These are phyloP conservation scores for Aspergillus diversus DNA, from an alignment of 495 filamentous ascomycete genomes.

Conservation along the genomic window DNA sequence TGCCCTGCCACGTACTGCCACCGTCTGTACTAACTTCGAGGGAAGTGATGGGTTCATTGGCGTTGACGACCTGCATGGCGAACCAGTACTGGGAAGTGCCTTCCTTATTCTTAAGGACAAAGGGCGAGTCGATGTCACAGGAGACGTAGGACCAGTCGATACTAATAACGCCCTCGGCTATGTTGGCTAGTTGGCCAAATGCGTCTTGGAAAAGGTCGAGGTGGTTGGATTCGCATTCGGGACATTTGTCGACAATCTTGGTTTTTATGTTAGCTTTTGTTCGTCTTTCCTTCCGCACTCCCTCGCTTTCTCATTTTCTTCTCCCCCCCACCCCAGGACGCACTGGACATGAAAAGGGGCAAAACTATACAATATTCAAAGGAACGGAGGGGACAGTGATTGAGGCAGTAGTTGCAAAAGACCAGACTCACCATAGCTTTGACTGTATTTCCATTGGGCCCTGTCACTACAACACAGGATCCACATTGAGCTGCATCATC, in stretches of 20 bases:
- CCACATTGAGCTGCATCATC: constrained; percentile 56
- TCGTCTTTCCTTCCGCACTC: not conserved
- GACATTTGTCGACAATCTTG: constrained; percentile 65
- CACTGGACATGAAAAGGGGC: not conserved
- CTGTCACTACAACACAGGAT: constrained; percentile 58
- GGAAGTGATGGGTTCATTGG: constrained; percentile 52
- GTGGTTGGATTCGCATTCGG: constrained; percentile 57
- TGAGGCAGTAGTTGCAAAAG: no score
- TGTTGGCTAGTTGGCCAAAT: constrained; percentile 51
- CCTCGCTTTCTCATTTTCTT: no score
- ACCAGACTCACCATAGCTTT: constrained; percentile 60
- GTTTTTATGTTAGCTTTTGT: constrained; percentile 1
- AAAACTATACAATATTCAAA: no score
- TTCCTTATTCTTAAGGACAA: constrained; percentile 59
- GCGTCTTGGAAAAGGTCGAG: constrained; percentile 63
- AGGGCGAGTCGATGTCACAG: constrained; percentile 55
- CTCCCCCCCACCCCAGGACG: no score
- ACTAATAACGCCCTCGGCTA: constrained; percentile 55
- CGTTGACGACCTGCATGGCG: constrained; percentile 62
- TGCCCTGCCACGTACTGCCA: constrained; percentile 54
- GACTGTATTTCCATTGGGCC: constrained; percentile 57
- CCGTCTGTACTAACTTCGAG: constrained; percentile 63
- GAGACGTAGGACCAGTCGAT: constrained; percentile 55
- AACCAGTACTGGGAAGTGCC: constrained; percentile 60
- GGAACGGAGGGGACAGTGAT: no score